phyloP scores from a whole-genome alignment of 2,329 filamentous ascomycete genomes.

The Bretziella fagacearum region DNA sequence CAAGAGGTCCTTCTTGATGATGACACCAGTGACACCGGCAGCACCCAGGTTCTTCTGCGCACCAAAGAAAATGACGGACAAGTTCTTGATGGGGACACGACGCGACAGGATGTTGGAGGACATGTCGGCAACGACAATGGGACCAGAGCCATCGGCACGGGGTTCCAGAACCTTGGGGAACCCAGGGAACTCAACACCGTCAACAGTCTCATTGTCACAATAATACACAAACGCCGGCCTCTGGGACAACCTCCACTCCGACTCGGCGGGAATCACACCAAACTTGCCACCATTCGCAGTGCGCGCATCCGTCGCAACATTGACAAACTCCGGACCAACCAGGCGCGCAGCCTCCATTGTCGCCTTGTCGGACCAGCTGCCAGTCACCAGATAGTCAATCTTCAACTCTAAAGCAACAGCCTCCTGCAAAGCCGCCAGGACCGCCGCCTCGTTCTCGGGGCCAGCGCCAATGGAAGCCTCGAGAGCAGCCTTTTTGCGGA shows the following conservation, averaged over 20 bases:
- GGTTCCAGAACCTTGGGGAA: conserved; percentile 48
- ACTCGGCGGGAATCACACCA: conserved; percentile 62
- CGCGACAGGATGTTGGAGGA: conserved; percentile 82
- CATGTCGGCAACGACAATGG: conserved; percentile 82
- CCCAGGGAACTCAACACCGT: conserved; percentile 77
- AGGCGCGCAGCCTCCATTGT: conserved; percentile 66
- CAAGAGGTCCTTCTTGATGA: conserved; percentile 67
- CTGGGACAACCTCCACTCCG: conserved; percentile 56
- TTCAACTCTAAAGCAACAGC: conserved; percentile 54
- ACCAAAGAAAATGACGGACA: conserved; percentile 73
- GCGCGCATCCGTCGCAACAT: conserved; percentile 55
- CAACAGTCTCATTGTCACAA: conserved; percentile 88
- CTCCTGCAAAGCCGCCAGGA: conserved; percentile 37
- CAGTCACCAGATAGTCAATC: conserved; percentile 81
- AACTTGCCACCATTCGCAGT: conserved; percentile 63
- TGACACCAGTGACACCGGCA: conserved; percentile 70
- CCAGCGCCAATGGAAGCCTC: conserved; percentile 33
- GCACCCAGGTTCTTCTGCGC: conserved; percentile 89
- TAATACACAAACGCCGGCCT: conserved; percentile 65
- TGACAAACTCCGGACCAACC: conserved; percentile 62
- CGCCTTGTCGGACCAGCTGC: conserved; percentile 77
- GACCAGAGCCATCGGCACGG: conserved; percentile 41
- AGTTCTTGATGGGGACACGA: conserved; percentile 60
- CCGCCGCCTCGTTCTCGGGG: conserved; percentile 28
- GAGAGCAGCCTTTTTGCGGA: conserved; percentile 44